phyloP scores from a whole-genome alignment of 371 early-diverging fungal species.

The Rhizopus arrhizus region DNA sequence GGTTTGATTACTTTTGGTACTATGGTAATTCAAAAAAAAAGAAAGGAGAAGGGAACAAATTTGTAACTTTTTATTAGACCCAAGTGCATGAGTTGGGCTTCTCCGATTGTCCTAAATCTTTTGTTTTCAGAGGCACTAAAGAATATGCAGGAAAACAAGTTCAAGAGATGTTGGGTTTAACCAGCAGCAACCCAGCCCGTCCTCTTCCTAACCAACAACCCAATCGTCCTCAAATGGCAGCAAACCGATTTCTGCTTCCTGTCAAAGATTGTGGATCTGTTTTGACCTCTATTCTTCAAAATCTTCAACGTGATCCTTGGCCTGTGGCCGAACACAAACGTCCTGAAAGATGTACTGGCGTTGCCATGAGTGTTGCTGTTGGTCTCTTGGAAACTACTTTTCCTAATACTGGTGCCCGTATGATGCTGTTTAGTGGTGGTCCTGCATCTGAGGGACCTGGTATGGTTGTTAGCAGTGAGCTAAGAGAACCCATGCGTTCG shows the following conservation, averaged over 20 bases:
- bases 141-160: slow-evolving; percentile 94
- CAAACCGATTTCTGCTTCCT: slow-evolving; percentile 84
- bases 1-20: slow-evolving; percentile 98
- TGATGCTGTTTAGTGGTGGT: slow-evolving; percentile 98
- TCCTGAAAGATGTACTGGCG: slow-evolving; percentile 97
- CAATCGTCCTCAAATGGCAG: slow-evolving; percentile 57
- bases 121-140: slow-evolving; percentile 97
- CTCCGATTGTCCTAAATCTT: slow-evolving; percentile 94
- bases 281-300: slow-evolving; percentile 91
- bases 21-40: slow-evolving; percentile 71
- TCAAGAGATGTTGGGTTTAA: slow-evolving; percentile 92
- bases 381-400: slow-evolving; percentile 93
- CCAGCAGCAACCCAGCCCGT: slow-evolving; percentile 52
- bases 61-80: slow-evolving; percentile 49
- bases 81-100: slow-evolving; percentile 96
- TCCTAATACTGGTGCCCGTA: slow-evolving; percentile 93
- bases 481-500: slow-evolving; percentile 94
- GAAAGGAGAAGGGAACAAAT: neutral
- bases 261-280: slow-evolving; percentile 95
- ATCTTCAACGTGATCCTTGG: slow-evolving; percentile 98
- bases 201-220: slow-evolving; percentile 56
- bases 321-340: slow-evolving; percentile 94
- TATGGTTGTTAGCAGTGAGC: slow-evolving; percentile 89
- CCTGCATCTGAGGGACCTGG: slow-evolving; percentile 99
- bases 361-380: slow-evolving; percentile 94